A percentile compares a stretch with the other conserved stretches of the same genome.
Conservation (phyloP, 2,329 filamentous ascomycete species). For the Botrytis sinoallii region DNA sequence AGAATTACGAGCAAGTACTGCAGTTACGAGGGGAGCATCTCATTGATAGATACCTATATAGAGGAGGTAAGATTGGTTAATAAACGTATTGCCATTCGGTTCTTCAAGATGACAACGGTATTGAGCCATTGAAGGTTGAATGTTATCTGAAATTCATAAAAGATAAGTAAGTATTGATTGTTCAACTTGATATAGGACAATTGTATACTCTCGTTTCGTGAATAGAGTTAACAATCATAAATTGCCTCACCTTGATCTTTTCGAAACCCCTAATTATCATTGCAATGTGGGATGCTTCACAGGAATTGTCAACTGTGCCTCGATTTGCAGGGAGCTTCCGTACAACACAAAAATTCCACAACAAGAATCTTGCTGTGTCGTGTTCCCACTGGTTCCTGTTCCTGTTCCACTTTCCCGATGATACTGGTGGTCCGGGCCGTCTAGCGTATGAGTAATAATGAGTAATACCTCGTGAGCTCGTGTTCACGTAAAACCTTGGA, state of each 20-base stretch:
- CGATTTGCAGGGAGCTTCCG: neutral
- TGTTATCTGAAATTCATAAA: neutral
- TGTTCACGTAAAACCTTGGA: neutral
- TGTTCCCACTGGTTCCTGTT: neutral
- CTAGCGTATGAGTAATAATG: conserved; percentile 4
- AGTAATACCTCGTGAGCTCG: neutral
- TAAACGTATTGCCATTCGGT: neutral
- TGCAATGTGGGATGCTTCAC: neutral
- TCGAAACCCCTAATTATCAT: neutral
- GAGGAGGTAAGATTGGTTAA: neutral
- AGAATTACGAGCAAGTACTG: neutral
- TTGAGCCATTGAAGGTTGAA: neutral
- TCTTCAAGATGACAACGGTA: neutral
- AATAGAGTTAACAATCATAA: neutral
- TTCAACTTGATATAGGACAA: neutral
- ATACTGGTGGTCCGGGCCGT: neutral
- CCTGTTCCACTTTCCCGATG: neutral
- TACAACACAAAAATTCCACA: neutral
- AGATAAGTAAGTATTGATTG: neutral
- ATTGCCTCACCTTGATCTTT: neutral
- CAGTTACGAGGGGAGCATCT: neutral
- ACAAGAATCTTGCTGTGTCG: neutral
- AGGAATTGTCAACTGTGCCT: neutral
- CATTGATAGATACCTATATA: neutral
- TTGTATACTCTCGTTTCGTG: neutral